A percentile compares a stretch with the other conserved stretches of the same genome.
These are phyloP conservation scores for Candida ponderosae DNA, from an alignment of 805 yeast genomes.

Conservation along the genomic window DNA sequence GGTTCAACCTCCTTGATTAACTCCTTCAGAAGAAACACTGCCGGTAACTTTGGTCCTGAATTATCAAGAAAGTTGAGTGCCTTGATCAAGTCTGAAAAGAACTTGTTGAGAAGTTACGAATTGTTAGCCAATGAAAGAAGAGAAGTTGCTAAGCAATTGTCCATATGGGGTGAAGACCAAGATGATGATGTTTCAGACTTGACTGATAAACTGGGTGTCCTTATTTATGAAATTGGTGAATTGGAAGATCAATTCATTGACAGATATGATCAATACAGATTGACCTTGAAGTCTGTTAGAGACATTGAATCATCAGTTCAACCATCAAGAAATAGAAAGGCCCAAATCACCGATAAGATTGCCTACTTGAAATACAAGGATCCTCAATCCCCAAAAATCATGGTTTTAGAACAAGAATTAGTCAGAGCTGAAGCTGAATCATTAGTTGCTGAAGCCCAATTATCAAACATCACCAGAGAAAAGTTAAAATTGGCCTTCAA, in stretches of 20 bases:
- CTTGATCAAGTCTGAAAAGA: constrained; percentile 75
- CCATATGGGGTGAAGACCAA: constrained; percentile 82
- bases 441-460: constrained; percentile 85
- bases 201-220: constrained; percentile 80
- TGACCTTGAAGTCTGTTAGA: constrained; percentile 72
- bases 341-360: constrained; percentile 77
- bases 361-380: constrained; percentile 80
- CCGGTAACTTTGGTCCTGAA: constrained; percentile 79
- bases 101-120: constrained; percentile 73
- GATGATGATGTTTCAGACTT: constrained; percentile 83
- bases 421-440: constrained; percentile 92
- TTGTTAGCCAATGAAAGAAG: constrained; percentile 70
- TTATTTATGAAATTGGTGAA: constrained; percentile 77
- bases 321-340: constrained; percentile 83
- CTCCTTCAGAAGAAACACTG: constrained; percentile 60
- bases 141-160: constrained; percentile 75
- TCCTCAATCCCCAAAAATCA: constrained; percentile 74
- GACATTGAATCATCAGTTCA: constrained; percentile 84
- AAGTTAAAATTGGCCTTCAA: constrained; percentile 78
- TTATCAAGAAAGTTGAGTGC: constrained; percentile 66
- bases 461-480: constrained; percentile 82
- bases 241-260: constrained; percentile 83
- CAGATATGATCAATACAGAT: constrained; percentile 79
- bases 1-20: constrained; percentile 65
- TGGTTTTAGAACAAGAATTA: constrained; percentile 78